phyloP scores from a whole-genome alignment of 805 yeast species.

The Groenewaldozyma tartarivorans region DNA sequence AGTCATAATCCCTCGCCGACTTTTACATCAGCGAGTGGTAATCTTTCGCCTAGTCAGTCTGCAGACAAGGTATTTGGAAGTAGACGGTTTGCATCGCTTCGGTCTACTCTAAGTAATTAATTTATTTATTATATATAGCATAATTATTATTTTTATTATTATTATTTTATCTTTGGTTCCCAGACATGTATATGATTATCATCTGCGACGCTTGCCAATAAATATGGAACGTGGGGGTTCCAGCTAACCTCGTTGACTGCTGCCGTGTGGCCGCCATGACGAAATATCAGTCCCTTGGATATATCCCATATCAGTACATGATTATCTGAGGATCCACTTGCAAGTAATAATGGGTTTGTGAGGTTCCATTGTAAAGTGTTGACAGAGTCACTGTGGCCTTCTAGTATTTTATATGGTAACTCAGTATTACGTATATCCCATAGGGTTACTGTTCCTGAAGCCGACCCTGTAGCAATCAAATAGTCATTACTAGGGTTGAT shows the following conservation, averaged over 20 bases:
- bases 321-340: slow-evolving; percentile 54
- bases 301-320: slow-evolving; percentile 56
- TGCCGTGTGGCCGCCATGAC: slow-evolving; percentile 81
- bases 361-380: slow-evolving; percentile 72
- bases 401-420: slow-evolving; percentile 21
- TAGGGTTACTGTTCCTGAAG: slow-evolving; percentile 42
- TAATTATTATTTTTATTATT: not conserved
- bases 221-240: slow-evolving; percentile 64
- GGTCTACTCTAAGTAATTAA: too few species aligned
- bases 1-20: too few species aligned
- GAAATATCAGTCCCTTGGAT: slow-evolving; percentile 38
- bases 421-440: slow-evolving; percentile 55
- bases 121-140: too few species aligned
- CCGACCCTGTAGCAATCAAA: slow-evolving; percentile 60
- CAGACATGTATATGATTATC: slow-evolving; percentile 85
- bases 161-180: slow-evolving; percentile 63
- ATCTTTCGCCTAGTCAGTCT: too few species aligned
- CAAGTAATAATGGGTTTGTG: slow-evolving; percentile 41
- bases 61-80: too few species aligned
- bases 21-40: too few species aligned
- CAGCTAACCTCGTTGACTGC: slow-evolving; percentile 79
- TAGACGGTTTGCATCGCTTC: too few species aligned
- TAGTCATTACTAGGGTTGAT: slow-evolving; percentile 49
- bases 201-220: slow-evolving; percentile 68
- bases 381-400: slow-evolving; percentile 44